Conservation (phyloP, 1,284 basidiomycete genomes). For the Apiotrichum domesticum region DNA sequence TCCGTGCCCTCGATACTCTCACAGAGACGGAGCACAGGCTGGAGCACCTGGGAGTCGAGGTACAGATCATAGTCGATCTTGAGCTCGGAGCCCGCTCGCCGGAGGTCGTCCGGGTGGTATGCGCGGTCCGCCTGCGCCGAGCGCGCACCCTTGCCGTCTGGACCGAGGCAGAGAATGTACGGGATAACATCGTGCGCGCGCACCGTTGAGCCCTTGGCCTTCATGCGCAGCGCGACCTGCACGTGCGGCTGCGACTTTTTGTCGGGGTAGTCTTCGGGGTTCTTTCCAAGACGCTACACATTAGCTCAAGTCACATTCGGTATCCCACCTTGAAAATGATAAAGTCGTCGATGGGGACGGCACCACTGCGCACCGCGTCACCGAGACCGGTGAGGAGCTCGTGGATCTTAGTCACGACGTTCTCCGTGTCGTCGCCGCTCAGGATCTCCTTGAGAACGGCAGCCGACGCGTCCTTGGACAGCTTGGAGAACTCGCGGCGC, state of each 20-base stretch:
- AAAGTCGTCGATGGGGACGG: constrained; percentile 81
- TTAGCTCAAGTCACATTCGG: neutral
- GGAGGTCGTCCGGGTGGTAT: constrained; percentile 87
- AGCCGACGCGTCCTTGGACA: constrained; percentile 88
- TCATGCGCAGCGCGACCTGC: constrained; percentile 89
- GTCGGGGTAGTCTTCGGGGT: constrained; percentile 93
- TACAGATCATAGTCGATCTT: constrained; percentile 82
- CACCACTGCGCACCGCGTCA: constrained; percentile 67
- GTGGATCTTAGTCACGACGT: constrained; percentile 85
- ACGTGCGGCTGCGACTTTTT: constrained; percentile 93
- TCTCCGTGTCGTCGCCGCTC: constrained; percentile 84
- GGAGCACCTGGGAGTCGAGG: constrained; percentile 83
- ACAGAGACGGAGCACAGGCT: constrained; percentile 90
- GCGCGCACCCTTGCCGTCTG: constrained; percentile 67
- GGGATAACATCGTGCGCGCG: constrained; percentile 89
- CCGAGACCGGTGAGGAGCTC: constrained; percentile 76
- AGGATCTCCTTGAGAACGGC: constrained; percentile 85
- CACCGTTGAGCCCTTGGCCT: constrained; percentile 71
- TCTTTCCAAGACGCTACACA: constrained; percentile 77
- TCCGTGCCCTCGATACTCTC: constrained; percentile 97
- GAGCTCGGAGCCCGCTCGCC: constrained; percentile 57
- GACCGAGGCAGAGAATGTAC: constrained; percentile 84
- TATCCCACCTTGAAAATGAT: constrained; percentile 77
- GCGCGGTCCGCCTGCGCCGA: constrained; percentile 83
- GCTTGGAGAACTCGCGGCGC: constrained; percentile 83